These are phyloP conservation scores for Umbelopsis ramanniana DNA, from an alignment of 192 early-diverging fungal species.

Conservation along the genomic window DNA sequence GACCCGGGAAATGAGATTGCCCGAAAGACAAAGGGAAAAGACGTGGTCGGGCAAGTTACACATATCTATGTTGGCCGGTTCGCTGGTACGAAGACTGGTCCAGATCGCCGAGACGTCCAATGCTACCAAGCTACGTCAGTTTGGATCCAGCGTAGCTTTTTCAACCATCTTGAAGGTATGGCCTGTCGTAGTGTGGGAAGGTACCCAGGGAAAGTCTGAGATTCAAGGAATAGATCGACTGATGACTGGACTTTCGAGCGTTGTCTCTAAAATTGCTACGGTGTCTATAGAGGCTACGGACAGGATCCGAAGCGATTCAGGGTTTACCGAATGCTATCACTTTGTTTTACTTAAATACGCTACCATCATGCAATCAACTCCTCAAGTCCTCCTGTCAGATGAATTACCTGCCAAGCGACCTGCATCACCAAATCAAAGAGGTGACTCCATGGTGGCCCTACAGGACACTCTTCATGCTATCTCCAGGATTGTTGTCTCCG, in stretches of 20 bases:
- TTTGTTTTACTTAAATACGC: neutral
- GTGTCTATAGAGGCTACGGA: neutral
- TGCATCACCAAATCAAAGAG: neutral
- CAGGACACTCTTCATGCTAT: neutral
- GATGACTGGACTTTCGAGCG: neutral
- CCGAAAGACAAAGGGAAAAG: slow-evolving; percentile 13
- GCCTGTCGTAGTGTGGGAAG: neutral
- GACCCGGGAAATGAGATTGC: neutral
- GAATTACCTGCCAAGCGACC: neutral
- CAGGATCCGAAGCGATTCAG: neutral
- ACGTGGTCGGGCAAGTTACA: slow-evolving; percentile 9
- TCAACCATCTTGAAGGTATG: slow-evolving; percentile 3
- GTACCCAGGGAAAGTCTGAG: neutral
- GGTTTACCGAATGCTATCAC: neutral
- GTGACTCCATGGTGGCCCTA: neutral
- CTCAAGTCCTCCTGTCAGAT: neutral
- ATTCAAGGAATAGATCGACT: slow-evolving; percentile 1
- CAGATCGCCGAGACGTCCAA: neutral
- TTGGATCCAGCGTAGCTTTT: slow-evolving; percentile 13
- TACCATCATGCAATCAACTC: neutral
- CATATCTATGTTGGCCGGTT: slow-evolving; percentile 2
- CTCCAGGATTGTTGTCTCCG: neutral
- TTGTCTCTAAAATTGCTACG: neutral
- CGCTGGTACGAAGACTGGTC: neutral
- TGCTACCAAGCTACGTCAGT: neutral